phyloP scores from a whole-genome alignment of 2,329 filamentous ascomycete genomes.

The Fusarium brachygibbosum region DNA sequence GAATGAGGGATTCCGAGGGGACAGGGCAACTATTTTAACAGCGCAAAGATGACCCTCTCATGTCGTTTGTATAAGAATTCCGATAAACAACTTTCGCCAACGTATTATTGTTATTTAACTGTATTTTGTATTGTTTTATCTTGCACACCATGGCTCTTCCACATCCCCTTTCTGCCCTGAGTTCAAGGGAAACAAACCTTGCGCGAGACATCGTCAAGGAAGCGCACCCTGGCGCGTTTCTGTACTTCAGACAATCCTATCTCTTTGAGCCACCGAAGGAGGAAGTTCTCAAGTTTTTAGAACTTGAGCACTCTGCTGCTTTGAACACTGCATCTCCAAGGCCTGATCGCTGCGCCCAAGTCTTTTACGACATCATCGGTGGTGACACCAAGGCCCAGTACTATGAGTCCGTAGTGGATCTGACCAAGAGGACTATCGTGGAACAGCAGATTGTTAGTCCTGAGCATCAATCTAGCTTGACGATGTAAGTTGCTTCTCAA shows the following conservation, averaged over 20 bases:
- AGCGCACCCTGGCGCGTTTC: constrained; percentile 47
- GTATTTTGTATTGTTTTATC: too few relatives aligned
- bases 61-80: too few relatives aligned
- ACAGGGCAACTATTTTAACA: constrained; percentile 12
- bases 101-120: neutral
- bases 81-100: neutral
- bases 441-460: constrained; percentile 48
- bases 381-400: constrained; percentile 46
- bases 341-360: constrained; percentile 58
- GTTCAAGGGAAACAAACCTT: constrained; percentile 50
- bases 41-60: neutral
- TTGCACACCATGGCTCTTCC: constrained; percentile 9
- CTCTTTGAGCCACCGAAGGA: constrained; percentile 65
- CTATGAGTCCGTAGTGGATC: constrained; percentile 55
- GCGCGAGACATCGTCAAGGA: constrained; percentile 54
- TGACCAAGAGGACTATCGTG: constrained; percentile 45
- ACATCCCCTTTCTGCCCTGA: constrained; percentile 53
- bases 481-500: constrained; percentile 41
- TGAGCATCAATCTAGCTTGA: constrained; percentile 51
- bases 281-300: constrained; percentile 61
- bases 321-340: constrained; percentile 47
- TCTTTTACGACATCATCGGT: constrained; percentile 57
- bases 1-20: constrained; percentile 2
- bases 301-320: constrained; percentile 56
- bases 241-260: constrained; percentile 65